Base-by-base conservation (phyloP, 2,329 filamentous ascomycete genomes). In the Calonectria ilicicola region DNA sequence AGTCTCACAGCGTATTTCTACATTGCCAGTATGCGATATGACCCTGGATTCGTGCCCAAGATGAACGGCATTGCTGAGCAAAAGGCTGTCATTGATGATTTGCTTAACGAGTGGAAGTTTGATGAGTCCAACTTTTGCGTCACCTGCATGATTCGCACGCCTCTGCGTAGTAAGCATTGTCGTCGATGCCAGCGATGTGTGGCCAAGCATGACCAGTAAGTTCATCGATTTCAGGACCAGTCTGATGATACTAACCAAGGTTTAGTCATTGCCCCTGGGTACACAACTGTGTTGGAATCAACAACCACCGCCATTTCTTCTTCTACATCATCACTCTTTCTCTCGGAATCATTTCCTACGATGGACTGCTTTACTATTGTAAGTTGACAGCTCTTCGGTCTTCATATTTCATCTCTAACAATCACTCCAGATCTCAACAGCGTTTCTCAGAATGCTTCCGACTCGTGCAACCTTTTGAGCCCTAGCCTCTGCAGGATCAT, bases 301-400 rank as follows among this genome's bases (percentile, higher is more conserved):
- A 98, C 86, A 99, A 98, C 83, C 94, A 98, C 81, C 93, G 97
- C 17, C 96, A 98, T 78, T 99, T 99, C 84, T 94, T 98, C 80
- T 86, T 98, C 63, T 99, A 98, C 82, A 90, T 99, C 21, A 86
- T 97, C 49, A 92, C 86, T 79, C 86, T 99, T 74, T 94, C 95
- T 67, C 75, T 94, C 19, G 95, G 95, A 35, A 93, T 98, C 42
- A 76, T 94, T 3, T 79, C 91, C 2, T 93, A 95, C 76, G 90
- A 98, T 76, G 91, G 90, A 82, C 82, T 98, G 44, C 88, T 93
- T 23, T 91, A 96, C 79, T 88, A 89, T 77, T 97, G 93, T 95
- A 86, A 85, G 91, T 81, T 47, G 10, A n/a, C 49, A 63, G 27
- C 40, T 58, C 29, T 32, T 9, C 29, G 5, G 29, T 27, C 19